A percentile compares a stretch with the other conserved stretches of the same genome.
phyloP scores from a whole-genome alignment of 1,284 basidiomycete species.

The Microbotryum violaceum region DNA sequence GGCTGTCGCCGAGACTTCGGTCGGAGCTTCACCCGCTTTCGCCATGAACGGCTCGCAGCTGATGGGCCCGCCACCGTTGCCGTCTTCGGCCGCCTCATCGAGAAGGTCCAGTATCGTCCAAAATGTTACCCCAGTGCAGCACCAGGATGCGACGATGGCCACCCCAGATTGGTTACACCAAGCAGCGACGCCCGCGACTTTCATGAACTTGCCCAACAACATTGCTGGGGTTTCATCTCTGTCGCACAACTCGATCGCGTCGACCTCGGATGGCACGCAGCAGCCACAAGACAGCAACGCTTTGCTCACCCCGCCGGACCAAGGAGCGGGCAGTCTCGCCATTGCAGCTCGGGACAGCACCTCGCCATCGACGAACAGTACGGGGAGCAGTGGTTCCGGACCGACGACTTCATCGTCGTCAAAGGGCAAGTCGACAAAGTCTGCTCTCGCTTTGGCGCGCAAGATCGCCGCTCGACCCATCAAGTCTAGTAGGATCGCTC shows the following conservation, averaged over 20 bases:
- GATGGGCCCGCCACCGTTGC: slow-evolving; percentile 28
- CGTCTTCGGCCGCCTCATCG: slow-evolving; percentile 1
- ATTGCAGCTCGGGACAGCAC: too few relatives aligned
- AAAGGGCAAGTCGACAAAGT: slow-evolving; percentile 2
- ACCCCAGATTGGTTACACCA: slow-evolving; percentile 9
- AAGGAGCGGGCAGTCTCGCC: too few relatives aligned
- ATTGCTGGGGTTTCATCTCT: background rate
- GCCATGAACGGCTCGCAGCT: slow-evolving; percentile 4
- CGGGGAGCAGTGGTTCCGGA: too few relatives aligned
- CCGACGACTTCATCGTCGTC: too few relatives aligned
- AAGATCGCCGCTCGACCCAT: background rate
- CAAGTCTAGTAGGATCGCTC: too few relatives aligned
- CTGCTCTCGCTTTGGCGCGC: background rate
- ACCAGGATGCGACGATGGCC: background rate
- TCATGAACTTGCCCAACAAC: slow-evolving; percentile 33
- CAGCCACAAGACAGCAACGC: too few relatives aligned
- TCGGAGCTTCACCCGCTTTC: background rate
- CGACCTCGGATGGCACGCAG: too few relatives aligned
- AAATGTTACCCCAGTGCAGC: too few relatives aligned
- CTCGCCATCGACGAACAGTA: too few relatives aligned
- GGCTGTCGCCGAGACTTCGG: background rate
- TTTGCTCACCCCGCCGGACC: too few relatives aligned
- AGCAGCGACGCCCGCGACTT: slow-evolving; percentile 32
- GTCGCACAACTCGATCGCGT: too few relatives aligned
- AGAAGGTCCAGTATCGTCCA: background rate